Conservation (phyloP, 2,329 filamentous ascomycete genomes). For the Aspergillus spinulosporus region DNA sequence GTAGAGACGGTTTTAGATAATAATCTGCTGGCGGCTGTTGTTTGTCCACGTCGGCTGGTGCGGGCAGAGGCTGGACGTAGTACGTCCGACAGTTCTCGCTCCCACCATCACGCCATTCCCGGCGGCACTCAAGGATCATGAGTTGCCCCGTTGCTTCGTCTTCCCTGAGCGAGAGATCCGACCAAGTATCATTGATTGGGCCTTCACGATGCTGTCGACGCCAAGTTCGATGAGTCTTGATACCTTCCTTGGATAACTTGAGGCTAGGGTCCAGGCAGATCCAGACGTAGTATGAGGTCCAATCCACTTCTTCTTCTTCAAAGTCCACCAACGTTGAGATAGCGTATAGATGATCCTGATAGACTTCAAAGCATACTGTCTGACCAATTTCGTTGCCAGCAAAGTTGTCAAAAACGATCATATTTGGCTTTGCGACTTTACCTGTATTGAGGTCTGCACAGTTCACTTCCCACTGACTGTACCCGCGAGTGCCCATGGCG, state of each 20-base stretch:
- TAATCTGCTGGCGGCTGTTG: constrained; percentile 18
- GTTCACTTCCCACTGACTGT: constrained; percentile 63
- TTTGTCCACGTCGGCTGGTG: constrained; percentile 27
- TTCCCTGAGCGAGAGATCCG: constrained; percentile 61
- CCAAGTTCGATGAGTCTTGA: constrained; percentile 59
- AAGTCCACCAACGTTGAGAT: constrained; percentile 66
- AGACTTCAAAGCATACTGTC: constrained; percentile 70
- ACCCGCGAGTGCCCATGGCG: constrained; percentile 53
- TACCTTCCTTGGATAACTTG: constrained; percentile 36
- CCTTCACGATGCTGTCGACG: constrained; percentile 70
- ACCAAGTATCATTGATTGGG: constrained; percentile 73
- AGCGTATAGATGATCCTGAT: constrained; percentile 66
- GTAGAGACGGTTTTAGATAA: constrained; percentile 21
- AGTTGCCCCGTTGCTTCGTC: constrained; percentile 61
- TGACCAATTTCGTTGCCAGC: constrained; percentile 66
- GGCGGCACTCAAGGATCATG: constrained; percentile 66
- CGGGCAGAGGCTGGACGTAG: constrained; percentile 54
- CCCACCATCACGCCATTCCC: constrained; percentile 62
- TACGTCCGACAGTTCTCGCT: constrained; percentile 65
- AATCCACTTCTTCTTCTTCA: constrained; percentile 64
- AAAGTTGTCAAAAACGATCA: constrained; percentile 58
- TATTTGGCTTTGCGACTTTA: constrained; percentile 45
- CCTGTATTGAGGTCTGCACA: constrained; percentile 51
- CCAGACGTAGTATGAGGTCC: constrained; percentile 69
- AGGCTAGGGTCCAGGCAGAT: constrained; percentile 59